Evolutionary conservation across 1,139 yeast species (phyloP), one percentile per base, ranked within the genome.

Genomic region (Geotrichum restrictum): DNA sequence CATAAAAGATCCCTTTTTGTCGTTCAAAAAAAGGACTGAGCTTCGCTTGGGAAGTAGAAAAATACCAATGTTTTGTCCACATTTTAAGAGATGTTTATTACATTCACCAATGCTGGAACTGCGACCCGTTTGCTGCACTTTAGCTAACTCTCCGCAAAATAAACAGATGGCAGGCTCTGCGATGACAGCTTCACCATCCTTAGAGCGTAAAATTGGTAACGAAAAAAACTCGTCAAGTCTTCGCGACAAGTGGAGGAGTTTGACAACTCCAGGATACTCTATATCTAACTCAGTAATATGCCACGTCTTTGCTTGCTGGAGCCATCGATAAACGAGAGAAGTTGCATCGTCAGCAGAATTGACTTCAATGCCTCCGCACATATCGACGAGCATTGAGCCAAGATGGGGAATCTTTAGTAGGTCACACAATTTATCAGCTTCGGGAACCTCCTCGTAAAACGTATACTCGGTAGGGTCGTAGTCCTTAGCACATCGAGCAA

Each of bases 121-220:
- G 54, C 78, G 69, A 14, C 82, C 75, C 40, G 71, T 67, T 51
- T 76, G 79, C 61, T 91, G 97, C 27, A 83, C 72, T 57, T 83
- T 83, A 29, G 88, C 76, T 3, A 84, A 76, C 13, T 74, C 72
- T 0, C 91, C 94, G 69, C 98, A 93, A 59, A 85, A 84, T 52
- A 93, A 70, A 63, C 98, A 93, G 11, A 93, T 74, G 0, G 96
- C 96, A 0, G 96, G 95, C 59, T 89, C 96, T 32, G 78, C 76
- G 27, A 45, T 48, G 47, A 63, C 29, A 10, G 45, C 39, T 16
- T 62, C 67, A 3, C 48, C 52, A 47, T 72, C 71, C 48, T 71
- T 69, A 11, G 45, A 33, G 14, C 33, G 46, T 5, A 34, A 39
- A 41, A 22, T 55, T 29, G 41, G 49, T 31, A 42, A 52, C 3